Conservation (phyloP, 23 red algal genomes). For the Agarophyton chilense region DNA sequence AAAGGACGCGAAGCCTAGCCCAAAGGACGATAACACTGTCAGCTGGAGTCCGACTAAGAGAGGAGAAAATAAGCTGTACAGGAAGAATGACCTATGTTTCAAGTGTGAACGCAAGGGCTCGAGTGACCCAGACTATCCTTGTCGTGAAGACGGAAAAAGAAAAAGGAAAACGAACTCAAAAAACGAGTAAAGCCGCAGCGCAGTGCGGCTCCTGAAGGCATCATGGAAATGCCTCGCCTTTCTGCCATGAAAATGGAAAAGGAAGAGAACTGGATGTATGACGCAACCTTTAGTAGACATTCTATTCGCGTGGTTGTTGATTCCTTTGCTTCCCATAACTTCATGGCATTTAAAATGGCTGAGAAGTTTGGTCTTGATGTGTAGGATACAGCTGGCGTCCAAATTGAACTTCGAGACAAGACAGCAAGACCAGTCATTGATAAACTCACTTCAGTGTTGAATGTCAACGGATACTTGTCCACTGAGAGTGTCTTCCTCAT, state of each 20-base stretch:
- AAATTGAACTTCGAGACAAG: slow-evolving; percentile 26
- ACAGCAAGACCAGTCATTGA: neutral
- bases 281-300: neutral
- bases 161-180: neutral
- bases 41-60: slow-evolving; percentile 16
- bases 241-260: neutral
- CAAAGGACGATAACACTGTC: neutral
- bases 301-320: neutral
- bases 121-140: neutral
- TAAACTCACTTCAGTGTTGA: neutral
- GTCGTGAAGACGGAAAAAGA: neutral
- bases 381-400: neutral
- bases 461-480: neutral
- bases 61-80: neutral
- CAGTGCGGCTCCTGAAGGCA: too few species aligned
- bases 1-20: too few species aligned
- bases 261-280: slow-evolving; percentile 3
- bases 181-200: slow-evolving; percentile 5
- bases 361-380: neutral
- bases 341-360: slow-evolving; percentile 7
- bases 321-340: neutral
- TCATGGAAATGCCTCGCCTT: neutral
- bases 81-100: neutral
- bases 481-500: neutral
- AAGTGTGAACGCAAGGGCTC: neutral